phyloP scores from a whole-genome alignment of 371 early-diverging fungal species.

The Vairimorpha apis region DNA sequence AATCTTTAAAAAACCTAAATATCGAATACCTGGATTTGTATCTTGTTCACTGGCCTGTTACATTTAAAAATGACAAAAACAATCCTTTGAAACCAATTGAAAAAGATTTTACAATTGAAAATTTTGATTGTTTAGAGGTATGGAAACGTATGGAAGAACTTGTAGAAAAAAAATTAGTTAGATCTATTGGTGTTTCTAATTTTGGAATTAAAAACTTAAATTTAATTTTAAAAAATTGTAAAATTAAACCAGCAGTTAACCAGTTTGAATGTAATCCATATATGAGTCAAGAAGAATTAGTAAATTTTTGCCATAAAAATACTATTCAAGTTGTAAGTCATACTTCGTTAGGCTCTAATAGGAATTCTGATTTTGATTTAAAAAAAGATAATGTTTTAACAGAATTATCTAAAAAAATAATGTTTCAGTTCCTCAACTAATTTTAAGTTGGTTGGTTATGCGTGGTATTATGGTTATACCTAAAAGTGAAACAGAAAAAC shows the following conservation, averaged over 20 bases:
- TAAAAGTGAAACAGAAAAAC: conserved; percentile 38
- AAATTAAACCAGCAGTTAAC: conserved; percentile 72
- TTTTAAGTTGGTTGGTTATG: conserved; percentile 70
- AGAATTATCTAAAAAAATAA: conserved; percentile 67
- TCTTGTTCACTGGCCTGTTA: conserved; percentile 72
- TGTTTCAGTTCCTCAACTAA: conserved; percentile 70
- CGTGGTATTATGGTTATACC: conserved; percentile 59
- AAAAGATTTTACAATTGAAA: conserved; percentile 65
- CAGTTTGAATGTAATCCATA: conserved; percentile 83
- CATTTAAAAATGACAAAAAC: conserved; percentile 39
- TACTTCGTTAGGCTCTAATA: conserved; percentile 74
- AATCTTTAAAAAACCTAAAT: conserved; percentile 69
- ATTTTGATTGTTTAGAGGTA: conserved; percentile 60
- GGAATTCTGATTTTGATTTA: conserved; percentile 12
- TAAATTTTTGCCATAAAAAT: conserved; percentile 68
- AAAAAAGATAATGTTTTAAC: conserved; percentile 60
- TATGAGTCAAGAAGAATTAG: conserved; percentile 67
- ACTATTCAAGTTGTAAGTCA: conserved; percentile 72
- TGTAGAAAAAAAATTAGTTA: conserved; percentile 65
- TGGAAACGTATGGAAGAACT: conserved; percentile 73
- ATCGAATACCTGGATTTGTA: conserved; percentile 78
- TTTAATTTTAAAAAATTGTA: conserved; percentile 66
- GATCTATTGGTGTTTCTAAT: conserved; percentile 75
- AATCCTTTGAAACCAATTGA: conserved; percentile 56
- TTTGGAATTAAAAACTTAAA: conserved; percentile 67